A percentile compares a stretch with the other conserved stretches of the same genome.
Evolutionary conservation across 2,329 filamentous ascomycete species (phyloP).

Genomic region (Exophiala dermatitidis): DNA sequence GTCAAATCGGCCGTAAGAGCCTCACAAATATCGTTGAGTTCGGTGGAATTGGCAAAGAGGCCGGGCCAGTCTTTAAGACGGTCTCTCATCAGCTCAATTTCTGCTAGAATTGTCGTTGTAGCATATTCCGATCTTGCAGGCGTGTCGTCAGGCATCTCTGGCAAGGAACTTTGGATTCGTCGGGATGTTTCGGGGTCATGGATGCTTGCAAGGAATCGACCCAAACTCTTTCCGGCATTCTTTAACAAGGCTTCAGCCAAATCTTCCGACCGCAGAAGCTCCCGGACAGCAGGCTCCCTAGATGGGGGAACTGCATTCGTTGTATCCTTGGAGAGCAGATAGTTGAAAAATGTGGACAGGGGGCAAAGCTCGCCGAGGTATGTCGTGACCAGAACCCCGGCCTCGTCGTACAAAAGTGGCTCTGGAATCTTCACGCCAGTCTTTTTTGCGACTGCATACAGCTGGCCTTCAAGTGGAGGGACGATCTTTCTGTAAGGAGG

Average conservation of each 20-base stretch:
- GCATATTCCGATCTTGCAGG: neutral
- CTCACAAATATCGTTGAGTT: neutral
- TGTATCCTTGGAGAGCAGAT: neutral
- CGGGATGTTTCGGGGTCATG: neutral
- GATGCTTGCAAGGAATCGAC: conserved; percentile 3
- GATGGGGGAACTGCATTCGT: neutral
- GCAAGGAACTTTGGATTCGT: neutral
- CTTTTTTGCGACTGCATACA: neutral
- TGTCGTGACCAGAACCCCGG: neutral
- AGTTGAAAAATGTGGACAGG: neutral
- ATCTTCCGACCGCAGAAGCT: neutral
- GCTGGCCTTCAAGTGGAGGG: neutral
- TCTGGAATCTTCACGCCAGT: neutral
- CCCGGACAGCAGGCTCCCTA: neutral
- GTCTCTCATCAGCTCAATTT: neutral
- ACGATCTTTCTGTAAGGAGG: neutral
- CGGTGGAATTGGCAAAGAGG: neutral
- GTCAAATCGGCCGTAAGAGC: neutral
- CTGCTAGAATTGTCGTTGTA: neutral
- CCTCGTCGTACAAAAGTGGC: neutral
- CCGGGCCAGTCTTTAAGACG: neutral
- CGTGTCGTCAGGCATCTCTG: neutral
- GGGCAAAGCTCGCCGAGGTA: neutral
- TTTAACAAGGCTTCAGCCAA: neutral
- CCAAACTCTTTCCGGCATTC: neutral